Conservation (phyloP, 1,284 basidiomycete genomes). For the Trametes pubescens region DNA sequence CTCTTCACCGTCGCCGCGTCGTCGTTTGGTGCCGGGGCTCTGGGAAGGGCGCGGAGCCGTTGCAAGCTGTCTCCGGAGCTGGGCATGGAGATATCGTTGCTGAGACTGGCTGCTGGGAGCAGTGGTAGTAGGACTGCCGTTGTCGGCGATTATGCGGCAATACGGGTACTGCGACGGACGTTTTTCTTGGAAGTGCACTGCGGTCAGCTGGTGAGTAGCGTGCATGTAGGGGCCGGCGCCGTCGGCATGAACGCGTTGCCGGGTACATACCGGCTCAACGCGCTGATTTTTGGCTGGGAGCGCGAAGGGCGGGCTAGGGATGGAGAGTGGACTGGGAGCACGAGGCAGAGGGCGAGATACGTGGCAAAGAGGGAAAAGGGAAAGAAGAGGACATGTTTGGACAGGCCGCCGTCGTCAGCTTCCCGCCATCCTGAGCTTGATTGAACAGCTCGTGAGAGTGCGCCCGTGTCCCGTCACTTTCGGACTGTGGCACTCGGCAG, state of each 20-base stretch:
- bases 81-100: conserved; percentile 4
- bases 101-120: neutral
- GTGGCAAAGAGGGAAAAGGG: neutral
- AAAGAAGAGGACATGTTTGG: neutral
- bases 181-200: neutral
- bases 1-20: conserved; percentile 35
- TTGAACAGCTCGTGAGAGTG: neutral
- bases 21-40: conserved; percentile 40
- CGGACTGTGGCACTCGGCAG: too few relatives aligned
- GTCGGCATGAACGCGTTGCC: neutral
- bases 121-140: neutral
- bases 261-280: neutral
- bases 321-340: neutral
- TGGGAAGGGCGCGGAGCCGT: conserved; percentile 26
- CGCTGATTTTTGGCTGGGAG: neutral
- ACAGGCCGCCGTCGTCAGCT: neutral
- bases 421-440: neutral
- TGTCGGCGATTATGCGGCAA: neutral
- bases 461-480: neutral
- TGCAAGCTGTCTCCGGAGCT: conserved; percentile 3
- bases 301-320: neutral
- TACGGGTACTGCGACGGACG: neutral
- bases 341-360: neutral
- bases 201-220: neutral
- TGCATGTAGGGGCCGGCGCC: neutral